phyloP scores from a whole-genome alignment of 2,329 filamentous ascomycete genomes.

The Domatiomyces catenatus region DNA sequence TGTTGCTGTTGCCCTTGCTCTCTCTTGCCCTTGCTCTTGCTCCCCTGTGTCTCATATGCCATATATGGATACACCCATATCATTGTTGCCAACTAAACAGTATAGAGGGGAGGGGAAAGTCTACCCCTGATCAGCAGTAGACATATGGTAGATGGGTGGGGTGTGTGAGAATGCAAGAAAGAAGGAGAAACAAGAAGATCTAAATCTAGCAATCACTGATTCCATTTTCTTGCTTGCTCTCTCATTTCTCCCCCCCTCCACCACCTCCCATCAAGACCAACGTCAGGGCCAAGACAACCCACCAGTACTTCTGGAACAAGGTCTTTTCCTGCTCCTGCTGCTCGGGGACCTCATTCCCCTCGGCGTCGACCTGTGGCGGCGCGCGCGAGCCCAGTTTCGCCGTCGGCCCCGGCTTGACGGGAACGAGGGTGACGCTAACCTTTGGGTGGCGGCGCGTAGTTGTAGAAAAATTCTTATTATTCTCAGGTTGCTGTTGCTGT shows the following conservation, averaged over 20 bases:
- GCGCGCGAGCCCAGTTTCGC: constrained; percentile 28
- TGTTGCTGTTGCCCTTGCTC: not conserved
- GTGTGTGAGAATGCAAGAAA: no score
- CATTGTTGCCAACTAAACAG: no score
- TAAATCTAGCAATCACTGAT: not conserved
- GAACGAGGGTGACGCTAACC: constrained; percentile 22
- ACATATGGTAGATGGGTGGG: no score
- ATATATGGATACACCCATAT: no score
- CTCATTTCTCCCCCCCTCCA: constrained; percentile 20
- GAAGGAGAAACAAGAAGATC: not conserved
- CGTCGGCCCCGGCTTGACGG: constrained; percentile 20
- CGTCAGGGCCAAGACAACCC: constrained; percentile 28
- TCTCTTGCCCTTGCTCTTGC: no score
- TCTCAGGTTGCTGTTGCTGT: no score
- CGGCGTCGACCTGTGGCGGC: constrained; percentile 25
- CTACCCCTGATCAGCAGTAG: no score
- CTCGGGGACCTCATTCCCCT: constrained; percentile 16
- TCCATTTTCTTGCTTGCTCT: not conserved
- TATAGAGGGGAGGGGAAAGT: no score
- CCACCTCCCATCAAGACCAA: constrained; percentile 29
- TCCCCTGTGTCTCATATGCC: no score
- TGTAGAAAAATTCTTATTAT: no score
- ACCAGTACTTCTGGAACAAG: constrained; percentile 35
- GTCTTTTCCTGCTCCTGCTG: constrained; percentile 29
- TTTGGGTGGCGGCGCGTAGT: not conserved